Evolutionary conservation across 257 asterid genomes (phyloP), one percentile per base, ranked within the genome.

Genomic region (Solanum sparsipilum): DNA sequence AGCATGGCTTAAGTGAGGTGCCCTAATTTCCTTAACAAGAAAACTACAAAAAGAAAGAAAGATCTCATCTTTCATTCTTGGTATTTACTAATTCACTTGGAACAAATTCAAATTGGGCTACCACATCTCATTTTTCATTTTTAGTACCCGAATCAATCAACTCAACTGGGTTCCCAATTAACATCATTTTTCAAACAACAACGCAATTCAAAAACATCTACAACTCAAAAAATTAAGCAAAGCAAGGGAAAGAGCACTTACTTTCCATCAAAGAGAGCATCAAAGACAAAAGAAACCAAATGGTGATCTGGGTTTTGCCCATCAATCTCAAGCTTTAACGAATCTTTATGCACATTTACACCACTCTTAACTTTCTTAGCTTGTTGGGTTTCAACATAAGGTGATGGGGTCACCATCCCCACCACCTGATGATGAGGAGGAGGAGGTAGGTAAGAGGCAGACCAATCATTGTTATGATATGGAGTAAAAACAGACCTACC

Each of bases 191-290:
- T 34, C 76, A 6, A 84, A 84, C 76, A 84, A 21, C 78, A 60
- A 82, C 36, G 21, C 13, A 82, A 41, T 41, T 29, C 25, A n/a
- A 5, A 82, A 83, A 46, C 38, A 27, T 83, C 25, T 27, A 52
- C 86, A 56, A 83, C 2, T 56, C 72, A 84, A 84, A 4, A 60
- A 21, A 11, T 60, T 0, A 84, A 84, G 39, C 79, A 84, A 4
- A 12, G 0, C 21, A 31, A 0, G 6, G 36, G 0, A 35, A 84
- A 71, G 4, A 56, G 58, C 35, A n/a, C 86, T 83, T 85, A 93
- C 96, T 93, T 91, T 16, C 96, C 96, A 88, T 94, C 96, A 87
- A 91, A 89, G 90, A 94, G 83, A 41, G 96, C 96, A 90, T 94
- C 96, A 87, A 94, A 93, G 25, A 93, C 91, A 86, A 94, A 94